Evolutionary conservation across 1,139 yeast species (phyloP).

Genomic region (Taphrina confusa): DNA sequence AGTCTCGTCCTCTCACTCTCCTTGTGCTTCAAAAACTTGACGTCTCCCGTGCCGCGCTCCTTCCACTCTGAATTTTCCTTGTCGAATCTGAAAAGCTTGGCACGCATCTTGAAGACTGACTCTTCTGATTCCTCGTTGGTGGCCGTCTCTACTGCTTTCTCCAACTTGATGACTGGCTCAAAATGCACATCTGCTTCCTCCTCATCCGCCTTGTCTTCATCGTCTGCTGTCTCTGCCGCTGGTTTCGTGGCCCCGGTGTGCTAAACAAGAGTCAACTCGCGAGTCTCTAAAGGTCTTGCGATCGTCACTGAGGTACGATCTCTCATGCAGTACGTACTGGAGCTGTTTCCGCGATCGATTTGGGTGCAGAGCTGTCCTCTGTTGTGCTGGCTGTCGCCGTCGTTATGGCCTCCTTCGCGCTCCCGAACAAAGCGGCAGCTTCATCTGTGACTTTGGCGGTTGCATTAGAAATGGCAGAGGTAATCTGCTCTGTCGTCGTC

Average conservation of each 20-base stretch:
- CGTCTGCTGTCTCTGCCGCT: slow-evolving; percentile 31
- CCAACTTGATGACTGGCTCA: slow-evolving; percentile 92
- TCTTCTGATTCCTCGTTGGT: slow-evolving; percentile 97
- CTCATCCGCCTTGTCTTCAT: slow-evolving; percentile 64
- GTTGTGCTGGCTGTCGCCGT: slow-evolving; percentile 11
- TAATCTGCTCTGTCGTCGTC: slow-evolving; percentile 23
- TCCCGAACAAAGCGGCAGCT: slow-evolving; percentile 30
- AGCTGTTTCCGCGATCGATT: slow-evolving; percentile 30
- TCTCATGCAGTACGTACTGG: slow-evolving; percentile 18
- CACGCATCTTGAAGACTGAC: slow-evolving; percentile 76
- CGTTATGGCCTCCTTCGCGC: slow-evolving; percentile 24
- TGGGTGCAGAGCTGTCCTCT: slow-evolving; percentile 1
- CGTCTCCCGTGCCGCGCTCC: slow-evolving; percentile 99
- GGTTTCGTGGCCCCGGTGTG: not conserved
- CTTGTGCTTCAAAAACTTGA: slow-evolving; percentile 89
- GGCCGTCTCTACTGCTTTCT: slow-evolving; percentile 85
- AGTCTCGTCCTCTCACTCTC: slow-evolving; percentile 76
- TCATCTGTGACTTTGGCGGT: slow-evolving; percentile 28
- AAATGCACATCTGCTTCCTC: slow-evolving; percentile 95
- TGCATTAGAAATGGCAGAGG: slow-evolving; percentile 33
- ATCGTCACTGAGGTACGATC: too few relatives aligned
- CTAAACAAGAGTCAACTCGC: too few relatives aligned
- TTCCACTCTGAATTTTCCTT: slow-evolving; percentile 91
- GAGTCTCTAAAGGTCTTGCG: too few relatives aligned
- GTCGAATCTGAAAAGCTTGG: slow-evolving; percentile 90